Percentiles rank a stretch among this genome's conserved stretches.
phyloP scores from a whole-genome alignment of 306 rosid genomes.

The Canavalia gladiata region DNA sequence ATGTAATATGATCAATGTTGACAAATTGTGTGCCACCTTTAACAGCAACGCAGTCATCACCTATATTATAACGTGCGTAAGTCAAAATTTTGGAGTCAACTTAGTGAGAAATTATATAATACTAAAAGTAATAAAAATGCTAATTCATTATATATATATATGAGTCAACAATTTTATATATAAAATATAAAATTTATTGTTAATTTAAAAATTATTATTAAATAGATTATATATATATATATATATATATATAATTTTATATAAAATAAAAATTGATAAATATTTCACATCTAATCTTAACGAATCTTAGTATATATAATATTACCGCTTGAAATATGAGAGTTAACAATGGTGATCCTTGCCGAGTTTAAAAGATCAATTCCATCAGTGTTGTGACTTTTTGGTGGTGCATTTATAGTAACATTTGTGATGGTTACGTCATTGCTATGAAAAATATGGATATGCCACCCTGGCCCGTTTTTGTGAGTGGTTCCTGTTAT shows the following conservation, averaged over 20 bases:
- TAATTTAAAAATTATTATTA: too few species aligned
- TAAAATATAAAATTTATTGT: too few species aligned
- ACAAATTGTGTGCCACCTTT: constrained; percentile 42
- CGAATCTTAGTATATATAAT: too few species aligned
- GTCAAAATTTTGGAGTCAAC: not conserved
- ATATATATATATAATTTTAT: too few species aligned
- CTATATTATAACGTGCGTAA: constrained; percentile 32
- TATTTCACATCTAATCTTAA: too few species aligned
- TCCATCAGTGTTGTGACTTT: constrained; percentile 53
- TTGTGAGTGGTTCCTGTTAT: too few species aligned
- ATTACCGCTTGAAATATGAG: constrained; percentile 38
- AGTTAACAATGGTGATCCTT: constrained; percentile 8
- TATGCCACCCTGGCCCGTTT: too few species aligned
- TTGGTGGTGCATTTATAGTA: not conserved
- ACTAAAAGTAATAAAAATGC: not conserved
- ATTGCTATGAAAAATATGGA: too few species aligned
- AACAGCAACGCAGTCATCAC: constrained; percentile 66
- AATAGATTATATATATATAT: too few species aligned
- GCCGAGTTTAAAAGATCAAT: constrained; percentile 35
- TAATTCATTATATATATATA: not conserved
- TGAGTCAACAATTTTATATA: too few species aligned
- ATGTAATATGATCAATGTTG: constrained; percentile 41
- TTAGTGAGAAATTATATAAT: not conserved
- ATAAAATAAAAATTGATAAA: too few species aligned
- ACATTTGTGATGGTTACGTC: too few species aligned